Conservation (phyloP, 2,329 filamentous ascomycete species). For the Epichloe bromicola region DNA sequence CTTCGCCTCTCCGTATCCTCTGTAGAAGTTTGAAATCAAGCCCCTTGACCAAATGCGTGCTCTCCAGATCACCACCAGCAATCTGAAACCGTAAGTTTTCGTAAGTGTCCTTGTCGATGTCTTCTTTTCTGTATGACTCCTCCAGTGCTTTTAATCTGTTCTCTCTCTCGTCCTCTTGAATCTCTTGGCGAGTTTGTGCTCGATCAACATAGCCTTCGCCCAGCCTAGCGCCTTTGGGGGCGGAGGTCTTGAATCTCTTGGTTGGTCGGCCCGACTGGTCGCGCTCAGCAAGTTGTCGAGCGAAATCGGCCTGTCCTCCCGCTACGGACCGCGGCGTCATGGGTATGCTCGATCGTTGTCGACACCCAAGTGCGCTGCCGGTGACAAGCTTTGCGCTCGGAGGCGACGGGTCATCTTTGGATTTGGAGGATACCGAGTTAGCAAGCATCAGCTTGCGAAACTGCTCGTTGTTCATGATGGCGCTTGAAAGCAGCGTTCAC, state of each 20-base stretch:
- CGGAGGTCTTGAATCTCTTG: constrained; percentile 67
- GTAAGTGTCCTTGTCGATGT: constrained; percentile 72
- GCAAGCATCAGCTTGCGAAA: constrained; percentile 67
- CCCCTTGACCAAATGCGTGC: constrained; percentile 83
- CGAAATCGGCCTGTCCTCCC: constrained; percentile 53
- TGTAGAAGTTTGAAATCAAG: constrained; percentile 73
- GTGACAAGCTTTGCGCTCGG: constrained; percentile 14
- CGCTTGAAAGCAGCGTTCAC: not conserved
- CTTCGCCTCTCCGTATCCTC: constrained; percentile 54
- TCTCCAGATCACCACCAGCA: constrained; percentile 65
- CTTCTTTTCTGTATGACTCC: constrained; percentile 65
- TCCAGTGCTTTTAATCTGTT: constrained; percentile 66
- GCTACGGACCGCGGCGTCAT: constrained; percentile 80
- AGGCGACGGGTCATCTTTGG: constrained; percentile 33
- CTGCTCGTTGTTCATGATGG: constrained; percentile 82
- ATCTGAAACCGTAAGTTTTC: constrained; percentile 64
- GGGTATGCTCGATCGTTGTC: constrained; percentile 67
- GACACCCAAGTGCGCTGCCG: constrained; percentile 54
- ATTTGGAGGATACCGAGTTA: constrained; percentile 26
- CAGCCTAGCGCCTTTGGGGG: constrained; percentile 72
- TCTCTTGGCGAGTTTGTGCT: constrained; percentile 47
- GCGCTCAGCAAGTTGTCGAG: constrained; percentile 69
- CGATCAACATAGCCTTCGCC: constrained; percentile 77
- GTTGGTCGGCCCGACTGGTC: constrained; percentile 39
- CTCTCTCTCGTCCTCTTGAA: constrained; percentile 40